phyloP scores from a whole-genome alignment of 495 filamentous ascomycete species.

The Podospora pseudocomata region DNA sequence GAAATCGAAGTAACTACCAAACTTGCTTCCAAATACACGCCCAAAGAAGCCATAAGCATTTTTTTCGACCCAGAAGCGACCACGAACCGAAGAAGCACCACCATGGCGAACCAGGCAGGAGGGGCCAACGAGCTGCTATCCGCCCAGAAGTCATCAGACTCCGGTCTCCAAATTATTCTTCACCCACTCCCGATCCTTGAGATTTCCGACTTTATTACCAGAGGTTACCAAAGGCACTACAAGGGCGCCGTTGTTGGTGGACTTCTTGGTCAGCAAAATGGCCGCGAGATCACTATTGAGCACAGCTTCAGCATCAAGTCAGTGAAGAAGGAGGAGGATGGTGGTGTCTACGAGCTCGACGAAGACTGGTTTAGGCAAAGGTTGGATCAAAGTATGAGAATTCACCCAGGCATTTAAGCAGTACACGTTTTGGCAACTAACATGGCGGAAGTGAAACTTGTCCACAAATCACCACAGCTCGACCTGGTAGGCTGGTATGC shows the following conservation, averaged over 20 bases:
- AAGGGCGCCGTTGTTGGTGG: conserved; percentile 78
- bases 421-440: neutral
- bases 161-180: conserved; percentile 75
- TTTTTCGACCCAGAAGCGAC: conserved; percentile 7
- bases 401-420: neutral
- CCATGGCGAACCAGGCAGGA: conserved; percentile 17
- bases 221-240: conserved; percentile 74
- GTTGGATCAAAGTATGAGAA: conserved; percentile 72
- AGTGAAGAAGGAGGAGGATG: conserved; percentile 43
- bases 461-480: conserved; percentile 76
- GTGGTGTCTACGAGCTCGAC: conserved; percentile 54
- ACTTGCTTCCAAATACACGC: neutral
- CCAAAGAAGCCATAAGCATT: neutral
- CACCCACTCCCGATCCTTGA: conserved; percentile 94
- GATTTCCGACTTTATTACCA: conserved; percentile 93
- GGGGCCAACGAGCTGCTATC: conserved; percentile 39
- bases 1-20: neutral
- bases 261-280: conserved; percentile 84
- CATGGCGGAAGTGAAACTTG: conserved; percentile 68
- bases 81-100: neutral
- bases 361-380: conserved; percentile 72
- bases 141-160: conserved; percentile 60
- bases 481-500: conserved; percentile 97
- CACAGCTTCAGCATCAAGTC: conserved; percentile 79
- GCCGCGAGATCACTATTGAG: conserved; percentile 85